Conservation (phyloP, 352 stramenopile species). For the Globisporangium orthogonon region DNA sequence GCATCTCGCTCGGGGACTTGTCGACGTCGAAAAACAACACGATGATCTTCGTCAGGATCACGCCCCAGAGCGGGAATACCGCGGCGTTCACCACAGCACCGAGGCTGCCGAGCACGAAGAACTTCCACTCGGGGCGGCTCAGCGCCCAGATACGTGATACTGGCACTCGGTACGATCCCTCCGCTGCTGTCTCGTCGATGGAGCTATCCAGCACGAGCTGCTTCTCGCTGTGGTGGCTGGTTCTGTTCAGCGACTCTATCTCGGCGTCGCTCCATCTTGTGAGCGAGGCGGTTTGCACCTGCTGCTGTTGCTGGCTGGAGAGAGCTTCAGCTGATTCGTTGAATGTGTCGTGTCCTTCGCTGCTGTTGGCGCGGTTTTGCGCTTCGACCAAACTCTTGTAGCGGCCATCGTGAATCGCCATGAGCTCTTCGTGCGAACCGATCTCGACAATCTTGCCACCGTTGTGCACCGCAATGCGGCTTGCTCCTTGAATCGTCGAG, state of each 20-base stretch:
- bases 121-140: conserved; percentile 35
- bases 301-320: background rate
- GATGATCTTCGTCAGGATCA: conserved; percentile 48
- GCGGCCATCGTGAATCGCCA: conserved; percentile 38
- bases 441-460: conserved; percentile 89
- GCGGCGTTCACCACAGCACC: conserved; percentile 32
- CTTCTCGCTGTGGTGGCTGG: background rate
- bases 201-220: background rate
- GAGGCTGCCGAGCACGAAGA: conserved; percentile 31
- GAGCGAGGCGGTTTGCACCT: background rate
- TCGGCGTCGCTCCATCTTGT: background rate
- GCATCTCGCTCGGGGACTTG: conserved; percentile 37
- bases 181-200: background rate
- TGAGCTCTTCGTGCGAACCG: conserved; percentile 90
- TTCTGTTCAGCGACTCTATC: background rate
- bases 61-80: conserved; percentile 40
- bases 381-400: conserved; percentile 34
- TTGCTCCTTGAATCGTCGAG: conserved; percentile 91
- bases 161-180: conserved; percentile 17
- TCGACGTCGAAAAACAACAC: conserved; percentile 39
- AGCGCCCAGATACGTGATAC: conserved; percentile 44
- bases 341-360: background rate
- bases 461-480: conserved; percentile 94
- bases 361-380: conserved; percentile 11
- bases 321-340: too few species aligned